These are phyloP conservation scores for Lenwebbia sp. DNA, from an alignment of 345 rosid genomes.

Conservation along the genomic window DNA sequence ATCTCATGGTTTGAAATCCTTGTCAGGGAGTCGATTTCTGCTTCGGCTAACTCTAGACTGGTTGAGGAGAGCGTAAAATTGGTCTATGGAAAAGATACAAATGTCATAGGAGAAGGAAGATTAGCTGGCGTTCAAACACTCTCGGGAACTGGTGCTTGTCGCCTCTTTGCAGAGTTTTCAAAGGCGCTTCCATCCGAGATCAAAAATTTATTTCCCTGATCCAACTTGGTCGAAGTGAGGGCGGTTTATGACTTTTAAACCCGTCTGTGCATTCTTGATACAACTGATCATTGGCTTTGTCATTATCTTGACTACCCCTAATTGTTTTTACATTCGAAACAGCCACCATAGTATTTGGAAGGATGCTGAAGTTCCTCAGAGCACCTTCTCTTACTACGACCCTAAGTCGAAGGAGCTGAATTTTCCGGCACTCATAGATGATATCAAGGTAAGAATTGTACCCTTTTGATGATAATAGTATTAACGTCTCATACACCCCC, in stretches of 20 bases:
- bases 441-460: slow-evolving; percentile 48
- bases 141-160: slow-evolving; percentile 95
- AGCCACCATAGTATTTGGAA: slow-evolving; percentile 98
- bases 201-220: slow-evolving; percentile 80
- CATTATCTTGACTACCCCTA: neutral
- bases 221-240: slow-evolving; percentile 98
- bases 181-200: slow-evolving; percentile 70
- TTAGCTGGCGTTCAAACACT: slow-evolving; percentile 86
- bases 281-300: neutral
- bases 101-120: slow-evolving; percentile 64
- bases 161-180: slow-evolving; percentile 93
- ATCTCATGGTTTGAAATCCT: neutral
- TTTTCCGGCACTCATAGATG: slow-evolving; percentile 82
- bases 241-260: neutral
- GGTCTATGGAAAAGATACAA: slow-evolving; percentile 79
- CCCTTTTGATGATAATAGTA: neutral
- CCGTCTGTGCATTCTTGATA: neutral
- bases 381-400: slow-evolving; percentile 70
- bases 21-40: slow-evolving; percentile 90
- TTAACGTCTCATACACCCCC: neutral
- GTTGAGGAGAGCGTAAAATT: slow-evolving; percentile 80
- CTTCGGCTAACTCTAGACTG: slow-evolving; percentile 88
- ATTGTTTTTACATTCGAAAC: neutral
- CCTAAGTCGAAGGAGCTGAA: slow-evolving; percentile 71
- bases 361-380: slow-evolving; percentile 88